phyloP scores from a whole-genome alignment of 257 asterid species.

The Solanum dulcamara region DNA sequence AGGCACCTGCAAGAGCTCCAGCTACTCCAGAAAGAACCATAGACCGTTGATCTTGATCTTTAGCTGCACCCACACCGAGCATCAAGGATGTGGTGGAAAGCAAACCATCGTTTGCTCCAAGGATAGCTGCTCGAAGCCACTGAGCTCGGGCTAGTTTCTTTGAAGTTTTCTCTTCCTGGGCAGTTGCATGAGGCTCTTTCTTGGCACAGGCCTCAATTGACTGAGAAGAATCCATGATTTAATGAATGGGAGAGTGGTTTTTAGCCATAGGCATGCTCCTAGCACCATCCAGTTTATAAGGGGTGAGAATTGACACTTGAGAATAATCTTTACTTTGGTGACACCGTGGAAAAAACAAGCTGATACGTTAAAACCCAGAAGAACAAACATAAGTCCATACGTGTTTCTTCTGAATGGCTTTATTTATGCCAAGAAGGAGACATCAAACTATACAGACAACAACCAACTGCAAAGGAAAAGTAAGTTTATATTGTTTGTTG shows the following conservation, averaged over 20 bases:
- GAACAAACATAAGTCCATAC: neutral
- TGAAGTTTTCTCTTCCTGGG: conserved; percentile 1
- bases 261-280: conserved; percentile 9
- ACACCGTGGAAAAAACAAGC: conserved; percentile 9
- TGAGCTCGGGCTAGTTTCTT: conserved; percentile 27
- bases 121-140: conserved; percentile 67
- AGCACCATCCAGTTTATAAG: neutral
- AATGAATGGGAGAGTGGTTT: conserved; percentile 32
- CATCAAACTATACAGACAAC: neutral
- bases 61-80: conserved; percentile 58
- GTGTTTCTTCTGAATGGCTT: neutral
- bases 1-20: conserved; percentile 62
- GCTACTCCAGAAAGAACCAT: conserved; percentile 46
- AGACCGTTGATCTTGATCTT: conserved; percentile 25
- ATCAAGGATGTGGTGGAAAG: conserved; percentile 54
- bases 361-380: conserved; percentile 6
- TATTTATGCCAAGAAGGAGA: neutral
- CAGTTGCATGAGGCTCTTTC: conserved; percentile 4
- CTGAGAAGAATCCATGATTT: conserved; percentile 11
- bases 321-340: conserved; percentile 13
- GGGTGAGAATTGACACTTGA: neutral
- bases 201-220: conserved; percentile 9
- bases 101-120: conserved; percentile 60
- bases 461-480: neutral
- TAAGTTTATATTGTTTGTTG: neutral